phyloP scores from a whole-genome alignment of 2,329 filamentous ascomycete genomes.

The Xylariales sp. region DNA sequence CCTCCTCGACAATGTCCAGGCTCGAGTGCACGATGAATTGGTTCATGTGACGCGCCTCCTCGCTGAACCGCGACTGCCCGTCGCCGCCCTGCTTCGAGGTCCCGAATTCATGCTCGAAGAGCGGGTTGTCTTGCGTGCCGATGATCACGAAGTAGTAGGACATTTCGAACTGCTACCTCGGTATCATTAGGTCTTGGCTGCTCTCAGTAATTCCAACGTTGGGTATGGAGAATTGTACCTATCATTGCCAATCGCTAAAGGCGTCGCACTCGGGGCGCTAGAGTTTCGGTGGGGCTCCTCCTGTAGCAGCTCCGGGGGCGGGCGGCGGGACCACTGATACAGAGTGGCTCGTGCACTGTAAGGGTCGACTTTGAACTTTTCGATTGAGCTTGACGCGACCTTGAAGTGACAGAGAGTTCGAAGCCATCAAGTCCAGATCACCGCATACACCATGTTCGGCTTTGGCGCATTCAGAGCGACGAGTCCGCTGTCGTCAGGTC shows the following conservation, averaged over 20 bases:
- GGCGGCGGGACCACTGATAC: background rate
- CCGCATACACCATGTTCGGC: slow-evolving; percentile 64
- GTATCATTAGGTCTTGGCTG: background rate
- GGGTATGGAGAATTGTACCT: no score
- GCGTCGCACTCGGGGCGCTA: background rate
- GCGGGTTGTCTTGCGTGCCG: slow-evolving; percentile 88
- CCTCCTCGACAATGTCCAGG: slow-evolving; percentile 91
- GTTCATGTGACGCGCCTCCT: slow-evolving; percentile 88
- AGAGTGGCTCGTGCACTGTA: slow-evolving; percentile 8
- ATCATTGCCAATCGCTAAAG: no score
- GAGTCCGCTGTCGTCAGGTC: slow-evolving; percentile 69
- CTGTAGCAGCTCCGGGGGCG: background rate
- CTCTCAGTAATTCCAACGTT: no score
- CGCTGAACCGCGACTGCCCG: slow-evolving; percentile 81
- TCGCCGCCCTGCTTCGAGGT: slow-evolving; percentile 95
- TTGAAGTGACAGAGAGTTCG: background rate
- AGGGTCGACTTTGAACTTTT: slow-evolving; percentile 7
- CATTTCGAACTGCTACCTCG: slow-evolving; percentile 53
- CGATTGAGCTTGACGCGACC: background rate
- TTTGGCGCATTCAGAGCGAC: slow-evolving; percentile 80
- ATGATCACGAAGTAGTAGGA: slow-evolving; percentile 99
- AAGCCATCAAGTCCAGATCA: background rate
- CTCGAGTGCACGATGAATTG: slow-evolving; percentile 96
- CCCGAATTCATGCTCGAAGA: slow-evolving; percentile 96
- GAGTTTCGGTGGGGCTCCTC: background rate